Evolutionary conservation across 495 filamentous ascomycete species (phyloP), one percentile per base, ranked within the genome.

Genomic region (Glonium stellatum): DNA sequence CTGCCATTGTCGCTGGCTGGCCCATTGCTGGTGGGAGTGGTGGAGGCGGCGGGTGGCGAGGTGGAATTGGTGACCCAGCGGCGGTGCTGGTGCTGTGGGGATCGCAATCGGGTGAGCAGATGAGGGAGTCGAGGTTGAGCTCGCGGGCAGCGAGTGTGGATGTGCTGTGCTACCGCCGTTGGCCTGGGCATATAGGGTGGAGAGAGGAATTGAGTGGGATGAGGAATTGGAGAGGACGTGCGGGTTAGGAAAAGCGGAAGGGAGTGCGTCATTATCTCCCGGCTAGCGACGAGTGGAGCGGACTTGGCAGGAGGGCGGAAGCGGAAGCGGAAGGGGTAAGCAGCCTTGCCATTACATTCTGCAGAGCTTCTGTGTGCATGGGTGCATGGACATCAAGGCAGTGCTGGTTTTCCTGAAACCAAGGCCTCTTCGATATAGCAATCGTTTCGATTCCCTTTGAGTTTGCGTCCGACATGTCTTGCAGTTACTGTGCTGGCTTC

Each of bases 121-220:
- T 5, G 35, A 10, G 52, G 35, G 25, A 21, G n/a, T 21, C n/a
- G 52, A 25, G 22, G 18, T 31, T 31, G 62, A n/a, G 55, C 63
- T 55, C 67, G 65, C 65, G 69, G 54, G 51, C 63, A 68, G 67
- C 69, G 67, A 66, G 68, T 62, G 59, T 61, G 69, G 39, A 61
- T 68, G 51, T 60, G 61, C 34, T 42, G 49, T 41, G 41, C 15
- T n/a, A 46, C 13, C 18, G 41, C 19, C 1, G 54, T 31, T 19
- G 58, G 34, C 19, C 53, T 27, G 27, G 58, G 63, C 63, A 65
- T 65, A 46, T 61, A 61, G 62, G 31, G 21, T 25, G 25, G 1
- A 37, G 52, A 25, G 39, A 18, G 19, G 13, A 25, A 8, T 51
- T 18, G 25, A 6, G 19, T 27, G 21, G 48, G 19, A 10, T 51